A percentile compares a stretch with the other conserved stretches of the same genome.
phyloP scores from a whole-genome alignment of 306 rosid species.

The Dicorynia guianensis region DNA sequence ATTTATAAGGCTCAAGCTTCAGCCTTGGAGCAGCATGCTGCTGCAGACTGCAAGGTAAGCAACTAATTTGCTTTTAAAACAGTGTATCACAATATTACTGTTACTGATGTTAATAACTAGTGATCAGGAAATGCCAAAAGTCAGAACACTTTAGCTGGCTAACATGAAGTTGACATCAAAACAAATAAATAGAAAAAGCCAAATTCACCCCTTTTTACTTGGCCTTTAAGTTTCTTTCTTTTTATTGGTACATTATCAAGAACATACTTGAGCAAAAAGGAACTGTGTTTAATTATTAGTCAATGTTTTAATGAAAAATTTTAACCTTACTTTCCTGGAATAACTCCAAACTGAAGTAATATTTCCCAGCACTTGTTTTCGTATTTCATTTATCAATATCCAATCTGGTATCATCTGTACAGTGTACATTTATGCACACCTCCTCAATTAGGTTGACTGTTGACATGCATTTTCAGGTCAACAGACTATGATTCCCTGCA shows the following conservation, averaged over 20 bases:
- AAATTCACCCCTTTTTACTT: not conserved
- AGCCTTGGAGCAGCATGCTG: constrained; percentile 77
- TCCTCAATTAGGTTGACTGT: not conserved
- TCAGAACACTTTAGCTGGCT: not conserved
- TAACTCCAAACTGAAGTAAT: not conserved
- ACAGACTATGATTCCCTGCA: not conserved
- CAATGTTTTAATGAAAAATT: not conserved
- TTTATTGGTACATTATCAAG: not conserved
- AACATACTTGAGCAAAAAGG: not conserved
- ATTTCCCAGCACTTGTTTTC: not conserved
- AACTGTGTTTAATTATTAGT: not conserved
- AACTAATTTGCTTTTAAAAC: constrained; percentile 5
- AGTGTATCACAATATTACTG: not conserved
- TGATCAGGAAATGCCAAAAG: not conserved
- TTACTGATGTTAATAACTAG: not conserved
- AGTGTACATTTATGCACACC: not conserved
- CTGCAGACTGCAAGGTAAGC: constrained; percentile 66
- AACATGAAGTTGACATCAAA: not conserved
- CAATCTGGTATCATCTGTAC: not conserved
- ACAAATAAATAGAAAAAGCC: no score
- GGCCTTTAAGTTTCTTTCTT: not conserved
- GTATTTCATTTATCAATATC: not conserved
- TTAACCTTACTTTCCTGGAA: not conserved
- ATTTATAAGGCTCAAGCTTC: constrained; percentile 83
- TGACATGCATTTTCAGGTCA: not conserved